Conservation (phyloP, 1,284 basidiomycete species). For the Trichosporon sp. region DNA sequence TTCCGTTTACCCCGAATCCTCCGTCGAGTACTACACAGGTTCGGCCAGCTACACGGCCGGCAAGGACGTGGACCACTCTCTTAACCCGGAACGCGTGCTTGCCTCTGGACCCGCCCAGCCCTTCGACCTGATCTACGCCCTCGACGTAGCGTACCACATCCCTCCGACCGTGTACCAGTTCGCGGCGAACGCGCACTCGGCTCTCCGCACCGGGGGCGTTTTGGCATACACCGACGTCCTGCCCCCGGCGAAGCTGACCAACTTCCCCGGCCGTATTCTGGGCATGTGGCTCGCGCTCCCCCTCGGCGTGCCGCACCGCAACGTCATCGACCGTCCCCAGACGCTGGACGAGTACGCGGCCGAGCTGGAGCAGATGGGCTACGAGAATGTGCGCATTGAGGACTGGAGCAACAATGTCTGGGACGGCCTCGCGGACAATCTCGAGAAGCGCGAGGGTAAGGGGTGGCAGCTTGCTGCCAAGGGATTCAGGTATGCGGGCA, state of each 20-base stretch:
- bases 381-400: constrained; percentile 62
- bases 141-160: constrained; percentile 75
- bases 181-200: constrained; percentile 57
- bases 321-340: constrained; percentile 57
- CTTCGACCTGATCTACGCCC: constrained; percentile 57
- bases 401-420: constrained; percentile 68
- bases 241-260: constrained; percentile 36
- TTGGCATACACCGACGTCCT: constrained; percentile 69
- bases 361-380: constrained; percentile 63
- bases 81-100: constrained; percentile 43
- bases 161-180: constrained; percentile 62
- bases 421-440: constrained; percentile 63
- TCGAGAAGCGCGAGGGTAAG: constrained; percentile 58
- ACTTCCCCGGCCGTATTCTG: constrained; percentile 32
- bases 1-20: constrained; percentile 21
- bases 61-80: constrained; percentile 45
- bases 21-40: constrained; percentile 25
- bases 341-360: constrained; percentile 60
- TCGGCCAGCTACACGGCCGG: constrained; percentile 34
- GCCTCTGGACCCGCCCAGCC: constrained; percentile 25
- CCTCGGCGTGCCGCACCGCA: constrained; percentile 61
- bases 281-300: constrained; percentile 42
- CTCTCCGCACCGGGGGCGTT: constrained; percentile 62
- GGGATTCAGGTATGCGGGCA: constrained; percentile 57
- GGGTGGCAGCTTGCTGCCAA: constrained; percentile 59